A percentile compares a stretch with the other conserved stretches of the same genome.
Conservation (phyloP, 768 basidiomycete species). For the Candolleomyces efflorescens region DNA sequence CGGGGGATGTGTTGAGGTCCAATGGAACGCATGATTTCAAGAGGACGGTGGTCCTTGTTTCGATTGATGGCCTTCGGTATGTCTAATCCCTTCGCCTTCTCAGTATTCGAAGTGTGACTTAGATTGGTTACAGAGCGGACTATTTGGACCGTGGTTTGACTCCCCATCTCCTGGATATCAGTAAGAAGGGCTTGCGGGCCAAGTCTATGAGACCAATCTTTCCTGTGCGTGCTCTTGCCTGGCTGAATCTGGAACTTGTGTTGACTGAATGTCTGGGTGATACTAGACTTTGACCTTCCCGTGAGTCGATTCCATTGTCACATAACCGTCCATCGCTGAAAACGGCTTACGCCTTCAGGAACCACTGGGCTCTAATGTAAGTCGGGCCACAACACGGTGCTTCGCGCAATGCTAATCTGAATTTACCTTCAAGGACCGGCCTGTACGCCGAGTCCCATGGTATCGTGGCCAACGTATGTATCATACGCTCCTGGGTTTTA, state of each 20-base stretch:
- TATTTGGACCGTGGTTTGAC: constrained; percentile 85
- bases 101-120: not conserved
- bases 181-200: constrained; percentile 79
- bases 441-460: constrained; percentile 88
- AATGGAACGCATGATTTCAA: constrained; percentile 85
- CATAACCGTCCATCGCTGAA: not conserved
- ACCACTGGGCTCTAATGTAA: constrained; percentile 88
- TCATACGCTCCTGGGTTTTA: not conserved
- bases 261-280: constrained; percentile 2
- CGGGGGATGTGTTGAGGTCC: constrained; percentile 44
- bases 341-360: constrained; percentile 39
- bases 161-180: constrained; percentile 76
- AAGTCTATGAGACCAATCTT: constrained; percentile 87
- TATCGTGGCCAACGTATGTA: constrained; percentile 78
- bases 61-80: constrained; percentile 81
- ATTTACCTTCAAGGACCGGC: constrained; percentile 67
- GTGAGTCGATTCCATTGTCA: constrained; percentile 42
- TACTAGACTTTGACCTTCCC: constrained; percentile 83
- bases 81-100: constrained; percentile 12
- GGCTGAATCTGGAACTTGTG: constrained; percentile 2
- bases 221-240: constrained; percentile 44
- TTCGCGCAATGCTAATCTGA: constrained; percentile 2
- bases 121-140: constrained; percentile 55
- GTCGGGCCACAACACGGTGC: constrained; percentile 11
- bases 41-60: constrained; percentile 78